These are phyloP conservation scores for Globisporangium viniferum DNA, from an alignment of 352 stramenopile species.

Conservation along the genomic window DNA sequence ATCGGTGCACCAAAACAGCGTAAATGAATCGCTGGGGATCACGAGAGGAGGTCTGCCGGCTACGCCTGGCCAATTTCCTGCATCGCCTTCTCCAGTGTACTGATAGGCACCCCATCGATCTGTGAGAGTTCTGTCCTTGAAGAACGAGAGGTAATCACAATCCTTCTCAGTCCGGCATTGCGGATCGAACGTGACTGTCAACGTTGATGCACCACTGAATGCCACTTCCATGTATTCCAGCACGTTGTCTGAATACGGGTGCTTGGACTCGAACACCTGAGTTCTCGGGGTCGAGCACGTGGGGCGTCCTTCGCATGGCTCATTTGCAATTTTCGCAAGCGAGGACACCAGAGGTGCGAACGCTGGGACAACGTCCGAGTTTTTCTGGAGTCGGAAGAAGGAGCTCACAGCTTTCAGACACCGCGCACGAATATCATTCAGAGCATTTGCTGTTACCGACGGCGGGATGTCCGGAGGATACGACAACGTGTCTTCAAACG, in stretches of 20 bases:
- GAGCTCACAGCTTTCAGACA: conserved; percentile 50
- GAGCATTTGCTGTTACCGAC: conserved; percentile 28
- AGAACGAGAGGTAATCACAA: conserved; percentile 86
- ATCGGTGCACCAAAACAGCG: conserved; percentile 83
- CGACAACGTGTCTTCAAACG: conserved; percentile 48
- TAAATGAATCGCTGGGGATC: conserved; percentile 77
- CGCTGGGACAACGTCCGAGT: conserved; percentile 5
- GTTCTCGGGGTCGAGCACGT: conserved; percentile 47
- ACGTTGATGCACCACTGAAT: conserved; percentile 57
- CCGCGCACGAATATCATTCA: conserved; percentile 56
- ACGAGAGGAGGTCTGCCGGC: conserved; percentile 58
- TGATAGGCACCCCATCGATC: conserved; percentile 60
- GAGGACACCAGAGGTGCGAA: conserved; percentile 28
- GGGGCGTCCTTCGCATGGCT: conserved; percentile 34
- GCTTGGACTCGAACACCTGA: conserved; percentile 80
- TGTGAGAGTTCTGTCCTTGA: conserved; percentile 71
- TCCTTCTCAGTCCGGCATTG: conserved; percentile 58
- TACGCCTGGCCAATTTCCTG: conserved; percentile 79
- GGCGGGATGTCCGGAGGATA: conserved; percentile 59
- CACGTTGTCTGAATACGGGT: conserved; percentile 81
- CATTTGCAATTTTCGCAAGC: conserved; percentile 45
- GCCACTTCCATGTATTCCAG: conserved; percentile 78
- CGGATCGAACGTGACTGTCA: conserved; percentile 75
- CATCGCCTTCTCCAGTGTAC: conserved; percentile 63
- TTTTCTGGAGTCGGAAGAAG: conserved; percentile 27